phyloP scores from a whole-genome alignment of 2,329 filamentous ascomycete genomes.

The Fusarium sp. region DNA sequence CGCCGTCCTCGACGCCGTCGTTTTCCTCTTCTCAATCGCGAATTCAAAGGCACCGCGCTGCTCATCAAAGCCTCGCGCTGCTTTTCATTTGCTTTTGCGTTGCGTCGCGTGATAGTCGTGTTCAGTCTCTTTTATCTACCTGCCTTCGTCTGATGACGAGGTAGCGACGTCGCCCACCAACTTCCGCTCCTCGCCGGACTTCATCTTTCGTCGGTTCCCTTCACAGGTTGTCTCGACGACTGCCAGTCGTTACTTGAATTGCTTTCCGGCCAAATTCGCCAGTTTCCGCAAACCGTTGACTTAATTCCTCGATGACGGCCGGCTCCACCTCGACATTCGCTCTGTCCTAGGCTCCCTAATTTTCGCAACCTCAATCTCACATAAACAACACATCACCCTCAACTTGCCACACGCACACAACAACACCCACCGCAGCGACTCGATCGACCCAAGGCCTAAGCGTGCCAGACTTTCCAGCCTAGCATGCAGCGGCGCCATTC shows the following conservation, averaged over 20 bases:
- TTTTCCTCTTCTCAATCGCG: constrained; percentile 29
- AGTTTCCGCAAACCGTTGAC: constrained; percentile 33
- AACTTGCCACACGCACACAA: constrained; percentile 14
- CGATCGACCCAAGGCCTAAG: constrained; percentile 30
- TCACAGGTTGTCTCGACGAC: constrained; percentile 43
- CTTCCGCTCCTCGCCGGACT: constrained; percentile 34
- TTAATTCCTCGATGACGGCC: constrained; percentile 44
- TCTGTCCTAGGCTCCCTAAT: constrained; percentile 35
- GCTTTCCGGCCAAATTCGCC: constrained; percentile 32
- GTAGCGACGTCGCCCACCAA: constrained; percentile 32
- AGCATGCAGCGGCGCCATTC: constrained; percentile 48
- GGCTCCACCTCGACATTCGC: constrained; percentile 43
- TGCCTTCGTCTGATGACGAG: constrained; percentile 41
- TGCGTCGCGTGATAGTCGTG: constrained; percentile 35
- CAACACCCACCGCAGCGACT: constrained; percentile 8
- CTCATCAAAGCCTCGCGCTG: constrained; percentile 34
- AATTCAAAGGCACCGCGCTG: constrained; percentile 39
- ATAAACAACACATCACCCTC: constrained; percentile 23
- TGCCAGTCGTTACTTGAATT: constrained; percentile 47
- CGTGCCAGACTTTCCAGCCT: constrained; percentile 37
- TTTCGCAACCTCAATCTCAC: constrained; percentile 19
- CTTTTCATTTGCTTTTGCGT: constrained; percentile 31
- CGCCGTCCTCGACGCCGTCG: constrained; percentile 39
- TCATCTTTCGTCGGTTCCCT: constrained; percentile 45
- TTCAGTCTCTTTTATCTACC: constrained; percentile 33